Evolutionary conservation across 164 flowering plant species (phyloP), one percentile per base, ranked within the genome.

Genomic region (Berberis vulgaris): DNA sequence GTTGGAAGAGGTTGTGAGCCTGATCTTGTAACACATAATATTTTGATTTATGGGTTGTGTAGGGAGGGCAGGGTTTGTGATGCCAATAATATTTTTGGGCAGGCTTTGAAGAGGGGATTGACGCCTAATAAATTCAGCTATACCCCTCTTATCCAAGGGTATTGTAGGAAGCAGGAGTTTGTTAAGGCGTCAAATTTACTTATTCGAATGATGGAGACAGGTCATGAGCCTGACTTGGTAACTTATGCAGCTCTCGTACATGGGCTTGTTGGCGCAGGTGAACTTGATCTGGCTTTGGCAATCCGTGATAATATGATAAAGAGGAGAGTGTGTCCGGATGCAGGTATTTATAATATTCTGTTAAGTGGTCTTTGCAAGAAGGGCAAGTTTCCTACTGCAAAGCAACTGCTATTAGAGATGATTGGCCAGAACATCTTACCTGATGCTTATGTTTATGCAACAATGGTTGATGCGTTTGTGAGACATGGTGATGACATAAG

Each of bases 321-420:
- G 47, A 78, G 72, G 64, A 83, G 86, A 67, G 78, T 84, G 6
- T 58, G 61, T 42, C 94, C 92, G 63, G 96, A 91, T 80, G 80
- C 88, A 54, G 74, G 68, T 49, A 74, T 91, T 47, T 89, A 83
- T 71, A 91, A 91, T 80, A 77, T 81, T 67, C 63, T 91, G 60
- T 82, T 89, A 64, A 87, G 65, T 77, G 96, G 92, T 47, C 83
- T 89, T 43, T 85, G 78, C 80, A 91, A 81, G 79, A 84, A 80
- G 64, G 79, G 84, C 46, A 78, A 62, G 78, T 73, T 91, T 77
- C 54, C 72, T 43, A 69, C 65, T 62, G 89, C 85, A 2, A 85
- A 79, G 70, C 66, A 71, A 45, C 72, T 91, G 65, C 76, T 88
- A 61, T 59, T 60, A 2, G 92, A 88, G 74, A 88, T 88, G 97